Evolutionary conservation across 2,329 filamentous ascomycete species (phyloP), one percentile per base, ranked within the genome.

Genomic region (Chaetothyriales sp.): DNA sequence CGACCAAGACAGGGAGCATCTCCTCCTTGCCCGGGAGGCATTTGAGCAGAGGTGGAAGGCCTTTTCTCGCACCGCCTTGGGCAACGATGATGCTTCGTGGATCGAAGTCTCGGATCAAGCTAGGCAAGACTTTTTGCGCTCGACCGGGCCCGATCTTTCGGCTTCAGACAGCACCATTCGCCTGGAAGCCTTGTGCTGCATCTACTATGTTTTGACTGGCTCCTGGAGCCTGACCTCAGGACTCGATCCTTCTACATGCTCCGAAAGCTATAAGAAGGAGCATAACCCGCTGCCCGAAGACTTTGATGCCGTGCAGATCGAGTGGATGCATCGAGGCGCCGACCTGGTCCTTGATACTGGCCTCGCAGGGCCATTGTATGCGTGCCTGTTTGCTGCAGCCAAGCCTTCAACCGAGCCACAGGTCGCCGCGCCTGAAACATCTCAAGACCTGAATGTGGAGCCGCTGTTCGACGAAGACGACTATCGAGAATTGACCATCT

Each of bases 1-100:
- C 18, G 58, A 61, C 20, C 85, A 86, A 68, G 89, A 97, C 65
- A 86, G 86, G 70, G 77, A 83, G 46, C 83, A 89, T 62, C 73
- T 95, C 47, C 77, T 85, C 50, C 79, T 82, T 50, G 83, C 86
- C 18, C 86, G 86, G 63, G 75, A 80, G 40, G 81, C 83, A 1
- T 97, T 94, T 63, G 80, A 89, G 57, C 78, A 80, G 64, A 78
- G 83, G 63, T 95, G 86, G 86, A 70, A 77, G 60, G 72, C 76
- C 19, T 76, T 78, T 54, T 70, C 63, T 60, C 67, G 65, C 53
- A 63, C 61, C 4, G 46, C 63, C 52, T 52, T 69, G 37, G 65
- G 72, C 48, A 65, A 72, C 15, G 67, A 71, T 44, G 69, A 72
- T 29, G 64, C 70, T 44, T 71, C 79, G 37, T 95, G 89, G 88